Conservation (phyloP, 2,329 filamentous ascomycete species). For the Scedosporium aurantiacum region DNA sequence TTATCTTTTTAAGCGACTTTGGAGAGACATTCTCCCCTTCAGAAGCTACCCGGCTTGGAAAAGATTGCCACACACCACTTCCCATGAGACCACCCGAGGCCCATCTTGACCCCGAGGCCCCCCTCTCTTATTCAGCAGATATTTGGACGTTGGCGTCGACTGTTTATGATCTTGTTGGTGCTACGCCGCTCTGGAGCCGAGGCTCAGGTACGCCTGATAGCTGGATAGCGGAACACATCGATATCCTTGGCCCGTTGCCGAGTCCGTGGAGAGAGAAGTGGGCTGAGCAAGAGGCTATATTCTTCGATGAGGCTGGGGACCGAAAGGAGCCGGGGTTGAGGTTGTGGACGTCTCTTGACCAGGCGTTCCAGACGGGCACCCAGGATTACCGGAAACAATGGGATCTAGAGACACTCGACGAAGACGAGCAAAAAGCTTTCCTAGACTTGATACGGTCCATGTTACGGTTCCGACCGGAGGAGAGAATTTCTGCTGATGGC, state of each 20-base stretch:
- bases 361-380: constrained; percentile 17
- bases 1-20: constrained; percentile 22
- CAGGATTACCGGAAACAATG: constrained; percentile 12
- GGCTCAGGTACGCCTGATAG: constrained; percentile 10
- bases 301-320: background rate
- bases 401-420: constrained; percentile 8
- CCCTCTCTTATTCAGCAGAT: constrained; percentile 10
- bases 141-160: constrained; percentile 14
- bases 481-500: constrained; percentile 17
- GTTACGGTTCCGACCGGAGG: constrained; percentile 18
- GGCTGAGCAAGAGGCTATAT: background rate
- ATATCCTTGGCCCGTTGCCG: constrained; percentile 12
- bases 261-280: constrained; percentile 7
- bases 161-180: constrained; percentile 14
- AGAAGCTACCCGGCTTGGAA: constrained; percentile 12
- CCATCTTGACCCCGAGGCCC: constrained; percentile 3
- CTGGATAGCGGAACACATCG: constrained; percentile 14
- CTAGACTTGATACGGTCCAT: constrained; percentile 20
- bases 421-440: constrained; percentile 13
- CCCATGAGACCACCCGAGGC: constrained; percentile 9
- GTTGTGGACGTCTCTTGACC: constrained; percentile 13
- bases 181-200: constrained; percentile 13
- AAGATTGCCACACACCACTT: constrained; percentile 12
- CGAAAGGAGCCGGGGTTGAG: background rate
- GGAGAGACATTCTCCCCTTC: constrained; percentile 19